Evolutionary conservation across 345 rosid species (phyloP), one percentile per base, ranked within the genome.

Genomic region (Hirschfeldia incana): DNA sequence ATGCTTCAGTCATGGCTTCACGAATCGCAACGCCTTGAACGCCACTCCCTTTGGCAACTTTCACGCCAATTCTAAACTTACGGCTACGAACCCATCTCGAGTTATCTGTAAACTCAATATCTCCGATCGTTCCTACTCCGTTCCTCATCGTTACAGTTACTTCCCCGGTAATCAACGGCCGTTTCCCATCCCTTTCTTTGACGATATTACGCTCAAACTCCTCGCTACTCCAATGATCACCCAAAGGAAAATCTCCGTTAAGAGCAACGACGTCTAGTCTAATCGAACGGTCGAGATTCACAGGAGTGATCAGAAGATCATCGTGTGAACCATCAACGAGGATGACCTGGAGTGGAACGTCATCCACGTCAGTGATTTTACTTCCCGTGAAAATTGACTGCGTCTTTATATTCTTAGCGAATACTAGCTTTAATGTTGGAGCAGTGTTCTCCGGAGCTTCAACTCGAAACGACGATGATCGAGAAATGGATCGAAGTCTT

Each of bases 51-150:
- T 78, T 82, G 0, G 79, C 87, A 39, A 91, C 89, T 85, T 76
- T 89, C 4, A 88, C 97, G 2, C 94, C 98, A 15, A 94, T 82
- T 71, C 91, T 81, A 76, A 94, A 94, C 75, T 81, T 91, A 36
- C 96, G 85, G 83, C 98, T 83, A 33, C 97, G 76, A n/a, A 90
- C 82, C 98, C 98, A 94, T 73, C 98, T 94, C 1, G 98, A 94
- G 33, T 94, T 94, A 77, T 94, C 98, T 0, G 98, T 94, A 15
- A 94, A 89, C 83, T 88, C 97, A 10, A 94, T 72, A 0, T 92
- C 89, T 62, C 93, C 94, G 30, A 87, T 36, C 0, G 70, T 2
- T 13, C 83, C 94, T 29, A 72, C 39, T 11, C 91, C 97, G 21
- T 91, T 91, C 66, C 92, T 81, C 34, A 88, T 28, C 13, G 85